Base-by-base conservation (phyloP, 1,284 basidiomycete genomes). In the Tremellales sp. region DNA sequence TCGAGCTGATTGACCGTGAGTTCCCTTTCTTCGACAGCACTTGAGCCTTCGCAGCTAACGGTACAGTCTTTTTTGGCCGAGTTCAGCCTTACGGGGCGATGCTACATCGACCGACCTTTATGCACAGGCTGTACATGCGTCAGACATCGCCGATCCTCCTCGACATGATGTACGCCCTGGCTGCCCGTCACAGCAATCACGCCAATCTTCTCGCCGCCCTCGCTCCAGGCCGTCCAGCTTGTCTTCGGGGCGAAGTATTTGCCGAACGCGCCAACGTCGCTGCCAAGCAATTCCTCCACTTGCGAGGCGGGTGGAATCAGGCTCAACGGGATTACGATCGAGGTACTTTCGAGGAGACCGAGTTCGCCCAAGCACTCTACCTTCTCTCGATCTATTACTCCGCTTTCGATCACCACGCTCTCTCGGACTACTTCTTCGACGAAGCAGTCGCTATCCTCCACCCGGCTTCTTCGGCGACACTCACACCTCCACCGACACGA, bases 21-120 rank as follows among this genome's bases (percentile, higher is more conserved):
- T 49, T 12, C 39, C 3, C 21, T 7, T 7, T 13, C 4, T 15
- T 31, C 22, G 13, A 33, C 36, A 25, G 2, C 15, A 13, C 24
- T n/a, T n/a, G n/a, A n/a, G n/a, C n/a, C n/a, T n/a, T n/a, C n/a
- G n/a, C n/a, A n/a, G 31, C 56, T 57, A 41, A 57, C 41, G 15
- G 3, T 29, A 10, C 37, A 70, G 68, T 66, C 62, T 77, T 76
- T 59, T 69, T 77, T 53, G 64, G 68, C 15, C 65, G 69, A 25
- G 64, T 75, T 6, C 67, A 67, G 17, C 75, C 76, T 23, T 73
- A 72, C 56, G 64, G 61, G 35, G 57, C 67, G 36, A 72, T 76
- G 64, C 62, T 77, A 44, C 76, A 78, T 54, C 59, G 62, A 19
- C 65, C 76, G 22, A 75, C 73, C 3, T 77, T 78, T 61, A 59